phyloP scores from a whole-genome alignment of 768 basidiomycete genomes.

The Lentinus brumalis region DNA sequence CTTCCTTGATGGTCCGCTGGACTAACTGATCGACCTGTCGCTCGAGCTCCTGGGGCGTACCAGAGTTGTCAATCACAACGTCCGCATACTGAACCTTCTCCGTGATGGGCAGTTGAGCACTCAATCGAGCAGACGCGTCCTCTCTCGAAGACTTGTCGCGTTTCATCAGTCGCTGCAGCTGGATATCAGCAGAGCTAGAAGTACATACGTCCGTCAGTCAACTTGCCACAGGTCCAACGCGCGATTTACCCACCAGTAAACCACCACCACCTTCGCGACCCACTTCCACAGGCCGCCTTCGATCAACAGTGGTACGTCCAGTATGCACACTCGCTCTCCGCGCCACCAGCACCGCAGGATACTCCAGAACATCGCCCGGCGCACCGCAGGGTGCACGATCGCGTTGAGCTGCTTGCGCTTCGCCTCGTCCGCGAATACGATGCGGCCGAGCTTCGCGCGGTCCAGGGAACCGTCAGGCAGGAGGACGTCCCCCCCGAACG shows the following conservation, averaged over 20 bases:
- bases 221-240: background rate
- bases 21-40: conserved; percentile 51
- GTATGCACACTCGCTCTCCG: conserved; percentile 76
- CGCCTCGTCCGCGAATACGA: conserved; percentile 79
- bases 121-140: conserved; percentile 74
- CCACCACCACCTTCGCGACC: conserved; percentile 84
- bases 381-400: conserved; percentile 92
- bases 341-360: conserved; percentile 72
- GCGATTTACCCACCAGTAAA: conserved; percentile 75
- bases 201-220: background rate
- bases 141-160: conserved; percentile 68
- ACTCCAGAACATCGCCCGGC: conserved; percentile 69
- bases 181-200: conserved; percentile 75
- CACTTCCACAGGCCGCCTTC: conserved; percentile 85
- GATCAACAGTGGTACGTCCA: conserved; percentile 92
- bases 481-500: conserved; percentile 75
- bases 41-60: conserved; percentile 67
- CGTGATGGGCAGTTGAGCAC: conserved; percentile 78
- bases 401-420: conserved; percentile 75
- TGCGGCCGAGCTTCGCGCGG: conserved; percentile 77
- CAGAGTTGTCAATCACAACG: conserved; percentile 87
- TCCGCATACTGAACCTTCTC: conserved; percentile 87
- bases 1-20: conserved; percentile 41
- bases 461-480: conserved; percentile 72
- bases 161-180: conserved; percentile 78